phyloP scores from a whole-genome alignment of 805 yeast species.

The Wickerhamiella kazuoi region DNA sequence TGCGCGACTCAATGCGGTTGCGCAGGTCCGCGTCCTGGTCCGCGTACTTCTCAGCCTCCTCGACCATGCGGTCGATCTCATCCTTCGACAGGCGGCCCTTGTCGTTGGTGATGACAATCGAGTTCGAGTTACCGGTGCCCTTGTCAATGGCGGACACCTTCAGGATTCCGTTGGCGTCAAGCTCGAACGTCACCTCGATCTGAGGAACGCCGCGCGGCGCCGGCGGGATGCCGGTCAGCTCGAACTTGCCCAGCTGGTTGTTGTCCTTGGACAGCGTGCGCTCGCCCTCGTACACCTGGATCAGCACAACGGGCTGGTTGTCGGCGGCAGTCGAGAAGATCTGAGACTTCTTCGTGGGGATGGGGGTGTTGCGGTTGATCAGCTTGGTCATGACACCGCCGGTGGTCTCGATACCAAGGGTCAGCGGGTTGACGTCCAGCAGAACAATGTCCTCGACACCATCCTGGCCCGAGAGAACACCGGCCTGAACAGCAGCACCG shows the following conservation, averaged over 20 bases:
- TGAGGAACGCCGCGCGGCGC: conserved; percentile 89
- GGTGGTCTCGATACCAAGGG: conserved; percentile 90
- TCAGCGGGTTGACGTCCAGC: conserved; percentile 85
- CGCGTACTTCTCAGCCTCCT: conserved; percentile 88
- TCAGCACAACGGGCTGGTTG: conserved; percentile 87
- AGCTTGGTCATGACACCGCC: conserved; percentile 96
- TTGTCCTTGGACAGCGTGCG: conserved; percentile 88
- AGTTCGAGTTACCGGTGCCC: conserved; percentile 84
- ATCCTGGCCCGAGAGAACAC: conserved; percentile 89
- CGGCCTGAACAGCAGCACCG: conserved; percentile 99
- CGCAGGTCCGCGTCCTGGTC: conserved; percentile 76
- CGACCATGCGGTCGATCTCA: conserved; percentile 94
- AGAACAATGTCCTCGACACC: conserved; percentile 80
- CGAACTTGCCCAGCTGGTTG: conserved; percentile 75
- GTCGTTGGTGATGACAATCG: conserved; percentile 82
- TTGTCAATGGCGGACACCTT: conserved; percentile 78
- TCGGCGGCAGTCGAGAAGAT: conserved; percentile 92
- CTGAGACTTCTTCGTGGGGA: conserved; percentile 90
- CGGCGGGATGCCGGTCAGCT: conserved; percentile 72
- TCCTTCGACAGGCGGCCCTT: conserved; percentile 88
- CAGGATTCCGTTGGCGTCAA: conserved; percentile 76
- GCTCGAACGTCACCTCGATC: conserved; percentile 74
- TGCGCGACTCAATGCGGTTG: conserved; percentile 75
- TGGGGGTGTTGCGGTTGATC: conserved; percentile 86
- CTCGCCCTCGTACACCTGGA: conserved; percentile 93